These are phyloP conservation scores for Alternaria consortialis DNA, from an alignment of 2,329 filamentous ascomycete genomes.

Conservation along the genomic window DNA sequence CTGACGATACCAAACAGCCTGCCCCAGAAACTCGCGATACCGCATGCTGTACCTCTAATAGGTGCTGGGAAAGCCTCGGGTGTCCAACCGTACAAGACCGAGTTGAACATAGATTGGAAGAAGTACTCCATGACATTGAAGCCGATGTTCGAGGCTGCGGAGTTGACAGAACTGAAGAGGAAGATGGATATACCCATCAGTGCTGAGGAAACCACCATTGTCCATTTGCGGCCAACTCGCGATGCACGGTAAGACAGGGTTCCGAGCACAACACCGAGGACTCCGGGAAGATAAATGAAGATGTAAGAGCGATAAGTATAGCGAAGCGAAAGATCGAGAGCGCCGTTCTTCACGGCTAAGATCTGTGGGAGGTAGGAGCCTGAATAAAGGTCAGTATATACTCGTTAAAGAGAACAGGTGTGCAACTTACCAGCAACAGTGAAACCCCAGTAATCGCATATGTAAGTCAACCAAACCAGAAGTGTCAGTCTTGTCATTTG, in stretches of 20 bases:
- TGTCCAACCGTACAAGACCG: conserved; percentile 62
- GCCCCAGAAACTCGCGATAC: conserved; percentile 67
- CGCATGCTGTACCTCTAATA: conserved; percentile 63
- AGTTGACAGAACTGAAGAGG: conserved; percentile 57
- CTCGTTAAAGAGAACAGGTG: neutral
- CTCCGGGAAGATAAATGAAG: conserved; percentile 63
- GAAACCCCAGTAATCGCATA: conserved; percentile 62
- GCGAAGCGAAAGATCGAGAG: conserved; percentile 54
- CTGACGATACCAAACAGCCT: conserved; percentile 66
- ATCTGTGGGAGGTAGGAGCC: conserved; percentile 62
- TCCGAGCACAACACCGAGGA: conserved; percentile 61
- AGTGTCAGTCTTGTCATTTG: conserved; percentile 58
- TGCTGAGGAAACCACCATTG: conserved; percentile 55
- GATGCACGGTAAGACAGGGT: conserved; percentile 58
- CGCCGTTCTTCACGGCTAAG: conserved; percentile 62
- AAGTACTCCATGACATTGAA: conserved; percentile 64
- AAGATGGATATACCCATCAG: conserved; percentile 58
- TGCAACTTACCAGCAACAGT: conserved; percentile 53
- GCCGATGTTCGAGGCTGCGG: conserved; percentile 57
- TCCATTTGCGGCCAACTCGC: conserved; percentile 56
- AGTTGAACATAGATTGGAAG: conserved; percentile 63
- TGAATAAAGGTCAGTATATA: conserved; percentile 22
- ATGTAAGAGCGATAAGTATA: conserved; percentile 64
- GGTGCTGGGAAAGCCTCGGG: conserved; percentile 62
- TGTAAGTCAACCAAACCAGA: conserved; percentile 62